phyloP scores from a whole-genome alignment of 345 rosid genomes.

The Populus euphratica region DNA sequence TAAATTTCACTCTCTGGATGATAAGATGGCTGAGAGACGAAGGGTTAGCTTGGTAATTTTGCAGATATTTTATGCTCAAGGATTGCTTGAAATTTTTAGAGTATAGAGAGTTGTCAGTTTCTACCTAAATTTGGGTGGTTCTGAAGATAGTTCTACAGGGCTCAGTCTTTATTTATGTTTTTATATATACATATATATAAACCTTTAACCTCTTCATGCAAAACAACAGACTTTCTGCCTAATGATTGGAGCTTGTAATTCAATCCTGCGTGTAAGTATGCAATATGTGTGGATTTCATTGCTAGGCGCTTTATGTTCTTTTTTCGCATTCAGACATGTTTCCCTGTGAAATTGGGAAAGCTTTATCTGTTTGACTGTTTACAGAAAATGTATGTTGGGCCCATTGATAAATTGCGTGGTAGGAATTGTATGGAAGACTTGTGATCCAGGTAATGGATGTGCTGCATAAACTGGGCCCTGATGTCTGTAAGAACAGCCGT shows the following conservation, averaged over 20 bases:
- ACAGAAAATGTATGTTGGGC: background rate
- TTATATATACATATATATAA: background rate
- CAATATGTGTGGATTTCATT: background rate
- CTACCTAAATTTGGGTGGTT: background rate
- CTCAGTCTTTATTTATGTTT: background rate
- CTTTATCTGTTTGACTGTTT: background rate
- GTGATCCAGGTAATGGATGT: constrained; percentile 7
- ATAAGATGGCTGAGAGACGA: constrained; percentile 5
- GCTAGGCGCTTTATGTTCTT: background rate
- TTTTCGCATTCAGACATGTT: background rate
- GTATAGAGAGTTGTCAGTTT: constrained; percentile 7
- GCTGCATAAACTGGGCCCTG: constrained; percentile 23
- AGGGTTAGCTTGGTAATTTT: background rate
- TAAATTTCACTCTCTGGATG: constrained; percentile 2
- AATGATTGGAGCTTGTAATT: background rate
- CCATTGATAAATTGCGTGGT: constrained; percentile 7
- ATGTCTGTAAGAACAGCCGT: constrained; percentile 12
- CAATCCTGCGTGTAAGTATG: background rate
- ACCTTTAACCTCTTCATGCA: background rate
- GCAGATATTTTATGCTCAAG: constrained; percentile 1
- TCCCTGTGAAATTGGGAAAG: background rate
- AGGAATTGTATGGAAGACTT: constrained; percentile 8
- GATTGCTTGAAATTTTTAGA: constrained; percentile 1
- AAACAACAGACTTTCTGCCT: background rate
- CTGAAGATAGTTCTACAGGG: background rate